These are phyloP conservation scores for Calonectria fujianensis DNA, from an alignment of 2,329 filamentous ascomycete species.

Conservation along the genomic window DNA sequence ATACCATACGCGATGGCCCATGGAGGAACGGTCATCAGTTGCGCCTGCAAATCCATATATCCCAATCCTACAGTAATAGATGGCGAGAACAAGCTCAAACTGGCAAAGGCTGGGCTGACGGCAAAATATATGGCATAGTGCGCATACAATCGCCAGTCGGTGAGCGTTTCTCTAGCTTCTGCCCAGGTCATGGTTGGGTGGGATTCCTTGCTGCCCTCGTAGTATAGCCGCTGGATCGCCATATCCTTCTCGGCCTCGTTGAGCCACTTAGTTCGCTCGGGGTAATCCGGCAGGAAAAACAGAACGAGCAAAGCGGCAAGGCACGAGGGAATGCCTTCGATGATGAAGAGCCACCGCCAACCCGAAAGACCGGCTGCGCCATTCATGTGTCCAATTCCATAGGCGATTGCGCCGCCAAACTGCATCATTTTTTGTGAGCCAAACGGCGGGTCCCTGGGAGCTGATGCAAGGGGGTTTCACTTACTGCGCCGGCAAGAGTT, in stretches of 20 bases:
- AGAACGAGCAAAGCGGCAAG: conserved; percentile 77
- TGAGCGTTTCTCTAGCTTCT: conserved; percentile 82
- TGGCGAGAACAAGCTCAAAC: conserved; percentile 77
- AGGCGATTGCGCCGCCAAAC: conserved; percentile 83
- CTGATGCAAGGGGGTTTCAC: conserved; percentile 33
- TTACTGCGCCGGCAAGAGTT: conserved; percentile 79
- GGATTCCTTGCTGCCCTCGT: conserved; percentile 72
- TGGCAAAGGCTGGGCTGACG: conserved; percentile 73
- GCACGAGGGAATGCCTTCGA: conserved; percentile 80
- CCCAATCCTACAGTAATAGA: conserved; percentile 74
- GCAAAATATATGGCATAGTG: conserved; percentile 75
- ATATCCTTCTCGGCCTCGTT: conserved; percentile 76
- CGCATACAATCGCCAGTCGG: conserved; percentile 81
- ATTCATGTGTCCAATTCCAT: conserved; percentile 83
- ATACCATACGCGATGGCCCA: conserved; percentile 76
- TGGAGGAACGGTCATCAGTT: conserved; percentile 80
- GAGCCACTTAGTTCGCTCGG: conserved; percentile 79
- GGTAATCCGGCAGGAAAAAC: conserved; percentile 81
- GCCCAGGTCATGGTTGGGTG: conserved; percentile 78
- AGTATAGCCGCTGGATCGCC: conserved; percentile 64
- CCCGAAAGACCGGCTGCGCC: conserved; percentile 75
- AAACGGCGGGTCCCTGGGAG: background rate
- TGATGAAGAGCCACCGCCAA: conserved; percentile 81
- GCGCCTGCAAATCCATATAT: conserved; percentile 72
- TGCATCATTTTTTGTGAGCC: conserved; percentile 39